Evolutionary conservation across 805 yeast genomes (phyloP), one percentile per base, ranked within the genome.

Genomic region (Candida vaughaniae): DNA sequence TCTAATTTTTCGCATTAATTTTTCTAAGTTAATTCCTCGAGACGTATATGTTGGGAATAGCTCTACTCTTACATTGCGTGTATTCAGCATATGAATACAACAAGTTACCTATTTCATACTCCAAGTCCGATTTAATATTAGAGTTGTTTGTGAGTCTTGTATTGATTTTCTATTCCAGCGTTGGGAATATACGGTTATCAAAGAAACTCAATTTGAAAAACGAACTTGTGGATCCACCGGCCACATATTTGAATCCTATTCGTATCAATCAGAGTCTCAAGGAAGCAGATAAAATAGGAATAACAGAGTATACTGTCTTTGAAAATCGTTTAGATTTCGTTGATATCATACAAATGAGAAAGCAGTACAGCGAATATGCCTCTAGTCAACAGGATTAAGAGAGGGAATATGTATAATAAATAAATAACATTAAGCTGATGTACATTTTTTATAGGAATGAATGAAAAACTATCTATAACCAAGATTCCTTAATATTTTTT

Each of bases 51-150:
- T 20, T 36, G 22, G 39, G 34, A 17, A 36, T 36, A 36, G n/a
- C 27, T 19, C 25, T 37, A 7, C 33, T 77, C 25, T 33, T 64
- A 1, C 81, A 78, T 49, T 69, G 80, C 1, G 78, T 73, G 1
- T 76, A 73, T 45, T 77, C 82, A 5, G 67, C 81, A 2, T 72
- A 69, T 44, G 80, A 77, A 48, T 67, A 66, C 55, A 71, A 70
- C 47, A 71, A 69, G 47, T 54, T 68, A 23, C 34, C 52, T 4
- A 19, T 42, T n/a, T 18, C 15, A 3, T 45, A 42, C 30, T 28
- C 26, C 35, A 34, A 38, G 18, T 25, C 52, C 5, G 82, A 77
- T 49, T 67, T 82, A 16, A 52, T 64, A 22, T 34, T 75, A 12
- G 88, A 82, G 51, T 66, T 77, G 1, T 32, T 68, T 2, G 25